Conservation (phyloP, 139 green algal genomes). For the Eudorina sp. region DNA sequence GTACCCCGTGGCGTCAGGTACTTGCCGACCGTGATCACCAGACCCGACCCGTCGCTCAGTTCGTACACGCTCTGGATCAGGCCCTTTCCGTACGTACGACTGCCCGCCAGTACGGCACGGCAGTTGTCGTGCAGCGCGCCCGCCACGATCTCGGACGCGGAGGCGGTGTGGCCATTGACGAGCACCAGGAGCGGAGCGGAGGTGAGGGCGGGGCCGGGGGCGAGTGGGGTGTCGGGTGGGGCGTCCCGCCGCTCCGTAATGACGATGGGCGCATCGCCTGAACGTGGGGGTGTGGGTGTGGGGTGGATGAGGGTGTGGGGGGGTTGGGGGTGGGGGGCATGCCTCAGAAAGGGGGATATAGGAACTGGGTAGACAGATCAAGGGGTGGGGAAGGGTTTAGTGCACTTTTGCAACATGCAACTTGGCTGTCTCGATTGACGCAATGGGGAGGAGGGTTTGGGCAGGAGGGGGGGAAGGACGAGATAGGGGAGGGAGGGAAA, state of each 20-base stretch:
- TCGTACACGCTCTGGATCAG: slow-evolving; percentile 98
- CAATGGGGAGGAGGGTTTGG: too few species aligned
- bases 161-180: slow-evolving; percentile 92
- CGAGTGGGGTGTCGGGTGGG: slow-evolving; percentile 41
- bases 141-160: slow-evolving; percentile 91
- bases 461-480: too few species aligned
- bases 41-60: slow-evolving; percentile 89
- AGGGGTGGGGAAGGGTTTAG: too few species aligned
- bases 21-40: slow-evolving; percentile 95
- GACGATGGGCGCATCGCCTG: slow-evolving; percentile 77
- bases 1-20: slow-evolving; percentile 90
- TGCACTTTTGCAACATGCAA: too few species aligned
- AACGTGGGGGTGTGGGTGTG: not conserved
- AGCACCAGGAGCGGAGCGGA: slow-evolving; percentile 67
- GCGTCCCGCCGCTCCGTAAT: slow-evolving; percentile 71
- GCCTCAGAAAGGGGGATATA: too few species aligned
- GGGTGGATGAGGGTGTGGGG: too few species aligned
- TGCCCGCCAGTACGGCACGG: slow-evolving; percentile 88
- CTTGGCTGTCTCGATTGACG: too few species aligned
- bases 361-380: too few species aligned
- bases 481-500: too few species aligned
- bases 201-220: slow-evolving; percentile 62
- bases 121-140: slow-evolving; percentile 97
- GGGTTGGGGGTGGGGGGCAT: too few species aligned
- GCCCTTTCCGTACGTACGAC: slow-evolving; percentile 94